A percentile compares a stretch with the other conserved stretches of the same genome.
Evolutionary conservation across 345 rosid genomes (phyloP).

Genomic region (Clarkia xantiana): DNA sequence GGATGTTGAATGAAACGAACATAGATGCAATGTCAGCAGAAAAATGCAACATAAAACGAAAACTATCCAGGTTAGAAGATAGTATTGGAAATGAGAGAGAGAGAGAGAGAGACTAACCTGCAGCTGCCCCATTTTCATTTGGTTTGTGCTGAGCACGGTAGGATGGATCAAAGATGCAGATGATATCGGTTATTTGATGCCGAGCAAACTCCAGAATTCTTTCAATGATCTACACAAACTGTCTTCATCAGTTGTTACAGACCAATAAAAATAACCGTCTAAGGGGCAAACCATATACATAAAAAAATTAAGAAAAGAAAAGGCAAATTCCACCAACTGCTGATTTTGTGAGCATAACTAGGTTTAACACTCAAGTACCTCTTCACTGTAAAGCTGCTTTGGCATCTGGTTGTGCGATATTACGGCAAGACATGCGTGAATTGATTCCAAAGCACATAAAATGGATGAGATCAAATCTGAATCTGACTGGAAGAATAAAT

Average conservation of each 20-base stretch:
- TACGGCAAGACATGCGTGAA: conserved; percentile 84
- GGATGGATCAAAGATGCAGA: conserved; percentile 88
- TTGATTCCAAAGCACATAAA: conserved; percentile 86
- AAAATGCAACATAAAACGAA: neutral
- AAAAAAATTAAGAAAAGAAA: too few species aligned
- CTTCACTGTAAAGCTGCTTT: conserved; percentile 88
- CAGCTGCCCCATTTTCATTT: conserved; percentile 50
- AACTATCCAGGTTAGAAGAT: neutral
- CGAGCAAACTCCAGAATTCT: conserved; percentile 90
- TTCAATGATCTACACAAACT: conserved; percentile 60
- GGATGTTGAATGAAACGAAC: conserved; percentile 4
- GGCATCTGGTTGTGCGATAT: conserved; percentile 90
- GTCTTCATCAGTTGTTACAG: neutral
- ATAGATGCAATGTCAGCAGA: neutral
- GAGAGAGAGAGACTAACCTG: conserved; percentile 34
- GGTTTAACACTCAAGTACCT: conserved; percentile 28
- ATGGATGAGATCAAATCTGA: conserved; percentile 50
- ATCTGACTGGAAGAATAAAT: conserved; percentile 44
- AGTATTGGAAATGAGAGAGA: neutral
- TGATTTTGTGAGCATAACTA: neutral
- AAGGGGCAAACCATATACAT: too few species aligned
- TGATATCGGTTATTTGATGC: conserved; percentile 71
- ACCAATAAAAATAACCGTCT: neutral
- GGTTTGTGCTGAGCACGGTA: conserved; percentile 79
- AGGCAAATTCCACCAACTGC: neutral